Evolutionary conservation across 2,329 filamentous ascomycete genomes (phyloP).

Genomic region (Scedosporium apiospermum): DNA sequence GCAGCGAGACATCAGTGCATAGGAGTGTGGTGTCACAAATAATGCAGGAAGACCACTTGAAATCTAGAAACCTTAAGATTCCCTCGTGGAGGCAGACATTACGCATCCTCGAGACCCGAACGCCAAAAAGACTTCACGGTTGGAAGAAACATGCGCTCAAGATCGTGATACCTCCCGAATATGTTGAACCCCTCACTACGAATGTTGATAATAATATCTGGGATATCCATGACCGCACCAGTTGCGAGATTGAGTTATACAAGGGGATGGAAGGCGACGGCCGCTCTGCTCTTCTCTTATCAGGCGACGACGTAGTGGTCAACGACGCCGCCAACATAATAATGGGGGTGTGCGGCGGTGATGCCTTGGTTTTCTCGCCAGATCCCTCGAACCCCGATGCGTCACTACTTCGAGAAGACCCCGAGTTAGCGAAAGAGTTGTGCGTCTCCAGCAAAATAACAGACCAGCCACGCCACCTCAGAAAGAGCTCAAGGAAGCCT

Average conservation of each 20-base stretch:
- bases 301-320: constrained; percentile 22
- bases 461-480: constrained; percentile 15
- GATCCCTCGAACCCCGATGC: constrained; percentile 24
- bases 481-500: constrained; percentile 13
- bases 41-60: not conserved
- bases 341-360: constrained; percentile 16
- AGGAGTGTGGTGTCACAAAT: constrained; percentile 2
- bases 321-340: constrained; percentile 21
- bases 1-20: constrained; percentile 2
- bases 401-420: constrained; percentile 10
- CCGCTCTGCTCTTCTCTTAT: constrained; percentile 21
- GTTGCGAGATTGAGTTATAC: constrained; percentile 13
- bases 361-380: constrained; percentile 25
- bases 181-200: constrained; percentile 14
- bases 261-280: not conserved
- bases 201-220: constrained; percentile 14
- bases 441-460: constrained; percentile 24
- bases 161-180: constrained; percentile 24
- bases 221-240: constrained; percentile 19
- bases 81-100: constrained; percentile 30
- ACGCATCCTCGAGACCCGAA: constrained; percentile 25
- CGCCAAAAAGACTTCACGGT: constrained; percentile 19
- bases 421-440: constrained; percentile 21
- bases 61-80: not conserved
- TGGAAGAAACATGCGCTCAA: constrained; percentile 24